Evolutionary conservation across 768 basidiomycete species (phyloP).

Genomic region (Auricularia heimuer): DNA sequence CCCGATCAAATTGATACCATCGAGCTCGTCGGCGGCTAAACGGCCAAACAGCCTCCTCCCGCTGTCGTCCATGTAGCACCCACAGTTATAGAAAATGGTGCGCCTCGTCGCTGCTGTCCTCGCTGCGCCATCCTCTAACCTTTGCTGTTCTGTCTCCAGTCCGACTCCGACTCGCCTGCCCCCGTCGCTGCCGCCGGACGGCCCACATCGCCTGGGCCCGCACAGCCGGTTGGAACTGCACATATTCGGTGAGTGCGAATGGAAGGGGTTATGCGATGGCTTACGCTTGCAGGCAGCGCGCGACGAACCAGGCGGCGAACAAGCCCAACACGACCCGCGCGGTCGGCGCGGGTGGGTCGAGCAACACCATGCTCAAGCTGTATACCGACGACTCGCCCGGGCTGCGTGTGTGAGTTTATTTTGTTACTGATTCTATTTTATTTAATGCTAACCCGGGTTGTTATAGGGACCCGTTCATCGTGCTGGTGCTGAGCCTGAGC

Average conservation of each 20-base stretch:
- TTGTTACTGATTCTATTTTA: too few relatives aligned
- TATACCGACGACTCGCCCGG: constrained; percentile 99
- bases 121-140: too few relatives aligned
- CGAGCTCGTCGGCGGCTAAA: too few relatives aligned
- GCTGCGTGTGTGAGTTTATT: constrained; percentile 77
- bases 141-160: too few relatives aligned
- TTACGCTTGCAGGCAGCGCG: constrained; percentile 57
- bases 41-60: too few relatives aligned
- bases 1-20: too few relatives aligned
- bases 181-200: constrained; percentile 33
- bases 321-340: constrained; percentile 82
- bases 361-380: constrained; percentile 96
- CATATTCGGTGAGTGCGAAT: constrained; percentile 76
- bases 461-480: constrained; percentile 95
- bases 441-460: too few relatives aligned
- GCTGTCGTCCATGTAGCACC: too few relatives aligned
- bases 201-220: constrained; percentile 33
- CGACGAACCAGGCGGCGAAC: constrained; percentile 50
- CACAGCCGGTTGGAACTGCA: constrained; percentile 63
- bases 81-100: too few relatives aligned
- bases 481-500: constrained; percentile 87
- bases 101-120: too few relatives aligned
- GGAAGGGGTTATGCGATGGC: not conserved
- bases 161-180: constrained; percentile 65
- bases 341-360: constrained; percentile 91